These are phyloP conservation scores for Neofusicoccum cordaticola DNA, from an alignment of 2,329 filamentous ascomycete genomes.

Conservation along the genomic window DNA sequence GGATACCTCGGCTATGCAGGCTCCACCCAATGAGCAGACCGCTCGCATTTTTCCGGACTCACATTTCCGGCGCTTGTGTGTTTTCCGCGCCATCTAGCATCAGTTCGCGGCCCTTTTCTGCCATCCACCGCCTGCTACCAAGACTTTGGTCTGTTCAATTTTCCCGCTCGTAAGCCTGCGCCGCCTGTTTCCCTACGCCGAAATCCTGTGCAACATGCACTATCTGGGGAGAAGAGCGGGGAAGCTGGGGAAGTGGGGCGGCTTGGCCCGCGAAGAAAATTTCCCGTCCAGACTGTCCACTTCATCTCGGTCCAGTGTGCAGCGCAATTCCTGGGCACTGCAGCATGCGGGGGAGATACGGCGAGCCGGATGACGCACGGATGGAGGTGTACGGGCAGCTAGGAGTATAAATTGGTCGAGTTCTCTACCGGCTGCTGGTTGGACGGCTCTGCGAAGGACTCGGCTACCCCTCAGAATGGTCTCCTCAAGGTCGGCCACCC, in stretches of 20 bases:
- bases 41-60: not conserved
- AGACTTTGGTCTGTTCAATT: not conserved
- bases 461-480: not conserved
- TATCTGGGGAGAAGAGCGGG: not conserved
- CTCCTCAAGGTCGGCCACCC: not conserved
- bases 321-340: not conserved
- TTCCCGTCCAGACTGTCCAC: not conserved
- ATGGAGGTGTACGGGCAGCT: not conserved
- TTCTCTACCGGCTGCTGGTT: not conserved
- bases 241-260: slow-evolving; percentile 6
- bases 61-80: not conserved
- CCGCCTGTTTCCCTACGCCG: not conserved
- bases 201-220: not conserved
- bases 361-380: not conserved
- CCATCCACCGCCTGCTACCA: not conserved
- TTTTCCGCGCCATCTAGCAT: not conserved
- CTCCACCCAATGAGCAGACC: too few species aligned
- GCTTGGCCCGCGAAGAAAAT: not conserved
- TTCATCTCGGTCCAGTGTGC: not conserved
- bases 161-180: not conserved
- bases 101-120: not conserved
- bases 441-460: too few species aligned
- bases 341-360: not conserved
- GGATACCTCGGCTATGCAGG: not conserved
- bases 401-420: not conserved